Evolutionary conservation across 805 yeast species (phyloP).

Genomic region (Candida loeiensis): DNA sequence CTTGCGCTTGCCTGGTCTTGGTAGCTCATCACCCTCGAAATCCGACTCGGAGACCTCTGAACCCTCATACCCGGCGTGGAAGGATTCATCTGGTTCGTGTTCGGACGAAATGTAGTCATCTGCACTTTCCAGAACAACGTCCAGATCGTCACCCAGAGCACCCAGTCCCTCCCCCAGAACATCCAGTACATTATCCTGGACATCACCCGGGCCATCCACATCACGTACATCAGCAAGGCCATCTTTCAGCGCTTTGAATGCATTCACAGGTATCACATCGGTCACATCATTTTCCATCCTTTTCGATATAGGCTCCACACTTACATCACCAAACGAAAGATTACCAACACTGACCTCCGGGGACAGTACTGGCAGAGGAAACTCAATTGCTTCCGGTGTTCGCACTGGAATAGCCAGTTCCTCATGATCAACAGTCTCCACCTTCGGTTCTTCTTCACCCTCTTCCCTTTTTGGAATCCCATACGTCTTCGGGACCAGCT

Average conservation of each 20-base stretch:
- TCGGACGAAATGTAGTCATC: neutral
- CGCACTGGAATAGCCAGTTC: neutral
- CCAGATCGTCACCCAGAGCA: neutral
- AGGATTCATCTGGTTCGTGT: conserved; percentile 7
- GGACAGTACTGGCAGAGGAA: neutral
- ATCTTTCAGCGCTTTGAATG: too few relatives aligned
- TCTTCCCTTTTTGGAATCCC: neutral
- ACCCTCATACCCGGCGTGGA: neutral
- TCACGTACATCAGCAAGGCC: too few relatives aligned
- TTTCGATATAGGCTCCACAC: neutral
- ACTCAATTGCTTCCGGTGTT: neutral
- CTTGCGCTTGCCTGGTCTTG: conserved; percentile 2
- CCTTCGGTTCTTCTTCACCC: neutral
- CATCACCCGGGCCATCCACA: too few relatives aligned
- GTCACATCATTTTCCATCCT: neutral
- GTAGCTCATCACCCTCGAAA: conserved; percentile 5
- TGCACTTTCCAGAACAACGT: neutral
- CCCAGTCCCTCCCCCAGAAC: too few relatives aligned
- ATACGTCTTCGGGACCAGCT: neutral
- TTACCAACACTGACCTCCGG: conserved; percentile 1
- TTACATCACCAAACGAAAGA: neutral
- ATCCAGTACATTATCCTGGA: too few relatives aligned
- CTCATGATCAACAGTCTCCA: neutral
- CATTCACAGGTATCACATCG: neutral
- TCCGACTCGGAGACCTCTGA: conserved; percentile 1